Evolutionary conservation across 768 basidiomycete genomes (phyloP).

Genomic region (Crassisporium funariophilum): DNA sequence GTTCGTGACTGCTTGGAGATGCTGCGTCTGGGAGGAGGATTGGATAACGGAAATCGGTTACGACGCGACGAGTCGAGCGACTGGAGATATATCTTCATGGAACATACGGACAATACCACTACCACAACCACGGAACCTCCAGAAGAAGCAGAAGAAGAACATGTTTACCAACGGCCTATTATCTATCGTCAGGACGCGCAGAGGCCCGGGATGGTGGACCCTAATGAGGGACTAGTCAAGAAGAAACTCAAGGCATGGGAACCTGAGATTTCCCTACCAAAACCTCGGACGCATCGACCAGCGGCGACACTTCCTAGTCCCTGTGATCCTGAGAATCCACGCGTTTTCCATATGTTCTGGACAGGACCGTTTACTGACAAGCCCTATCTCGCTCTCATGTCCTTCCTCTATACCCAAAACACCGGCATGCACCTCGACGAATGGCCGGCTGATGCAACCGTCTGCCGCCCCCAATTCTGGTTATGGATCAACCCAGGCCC

Average conservation of each 20-base stretch:
- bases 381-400: slow-evolving; percentile 89
- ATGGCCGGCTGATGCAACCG: slow-evolving; percentile 40
- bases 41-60: slow-evolving; percentile 75
- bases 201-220: slow-evolving; percentile 39
- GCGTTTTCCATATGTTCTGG: slow-evolving; percentile 96
- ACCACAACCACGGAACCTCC: slow-evolving; percentile 18
- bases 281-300: slow-evolving; percentile 45
- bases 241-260: slow-evolving; percentile 66
- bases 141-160: slow-evolving; percentile 16
- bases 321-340: slow-evolving; percentile 78
- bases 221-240: slow-evolving; percentile 56
- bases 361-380: slow-evolving; percentile 96
- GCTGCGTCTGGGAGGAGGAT: slow-evolving; percentile 79
- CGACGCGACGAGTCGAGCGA: slow-evolving; percentile 72
- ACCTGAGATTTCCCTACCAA: slow-evolving; percentile 47
- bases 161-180: slow-evolving; percentile 15
- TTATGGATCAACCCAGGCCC: slow-evolving; percentile 96
- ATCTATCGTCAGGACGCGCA: slow-evolving; percentile 7
- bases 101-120: slow-evolving; percentile 41
- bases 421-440: slow-evolving; percentile 68
- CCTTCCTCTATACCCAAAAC: slow-evolving; percentile 93
- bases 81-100: slow-evolving; percentile 83
- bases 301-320: slow-evolving; percentile 43
- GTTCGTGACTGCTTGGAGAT: slow-evolving; percentile 96
- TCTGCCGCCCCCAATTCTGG: slow-evolving; percentile 92